These are phyloP conservation scores for Amanita subjunquillea DNA, from an alignment of 768 basidiomycete genomes.

Conservation along the genomic window DNA sequence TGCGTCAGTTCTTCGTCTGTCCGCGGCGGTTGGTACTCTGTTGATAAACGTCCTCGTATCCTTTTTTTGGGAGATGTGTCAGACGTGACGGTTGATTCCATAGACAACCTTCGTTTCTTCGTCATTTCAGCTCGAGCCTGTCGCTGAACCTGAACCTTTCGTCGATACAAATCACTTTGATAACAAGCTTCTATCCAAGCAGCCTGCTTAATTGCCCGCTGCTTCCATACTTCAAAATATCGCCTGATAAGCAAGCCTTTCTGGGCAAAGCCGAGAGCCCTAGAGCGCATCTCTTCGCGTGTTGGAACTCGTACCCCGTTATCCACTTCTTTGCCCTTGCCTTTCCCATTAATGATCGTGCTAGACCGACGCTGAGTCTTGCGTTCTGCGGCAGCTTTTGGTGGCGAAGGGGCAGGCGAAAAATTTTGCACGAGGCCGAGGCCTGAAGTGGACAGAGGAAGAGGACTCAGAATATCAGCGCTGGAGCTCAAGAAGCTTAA, in stretches of 20 bases:
- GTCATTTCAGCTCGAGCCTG: slow-evolving; percentile 8
- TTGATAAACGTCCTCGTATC: slow-evolving; percentile 26
- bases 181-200: slow-evolving; percentile 55
- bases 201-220: slow-evolving; percentile 30
- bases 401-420: slow-evolving; percentile 9
- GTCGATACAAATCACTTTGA: slow-evolving; percentile 51
- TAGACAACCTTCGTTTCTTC: slow-evolving; percentile 24
- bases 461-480: slow-evolving; percentile 33
- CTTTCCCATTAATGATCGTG: slow-evolving; percentile 18
- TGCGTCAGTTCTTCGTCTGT: slow-evolving; percentile 58
- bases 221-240: slow-evolving; percentile 36
- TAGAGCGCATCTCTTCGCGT: slow-evolving; percentile 27
- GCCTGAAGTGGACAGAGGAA: slow-evolving; percentile 24
- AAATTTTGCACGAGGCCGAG: slow-evolving; percentile 17
- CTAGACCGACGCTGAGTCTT: background rate
- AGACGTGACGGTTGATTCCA: slow-evolving; percentile 8
- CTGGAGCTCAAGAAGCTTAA: slow-evolving; percentile 16
- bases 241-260: slow-evolving; percentile 29
- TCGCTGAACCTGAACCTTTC: slow-evolving; percentile 27
- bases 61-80: slow-evolving; percentile 27
- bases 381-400: background rate
- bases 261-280: slow-evolving; percentile 31
- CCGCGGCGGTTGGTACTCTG: slow-evolving; percentile 39
- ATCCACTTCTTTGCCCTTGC: slow-evolving; percentile 18
- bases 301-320: background rate